Evolutionary conservation across 176 grass and related monocot species (phyloP), one percentile per base, ranked within the genome.

Genomic region (Carex kokanica): DNA sequence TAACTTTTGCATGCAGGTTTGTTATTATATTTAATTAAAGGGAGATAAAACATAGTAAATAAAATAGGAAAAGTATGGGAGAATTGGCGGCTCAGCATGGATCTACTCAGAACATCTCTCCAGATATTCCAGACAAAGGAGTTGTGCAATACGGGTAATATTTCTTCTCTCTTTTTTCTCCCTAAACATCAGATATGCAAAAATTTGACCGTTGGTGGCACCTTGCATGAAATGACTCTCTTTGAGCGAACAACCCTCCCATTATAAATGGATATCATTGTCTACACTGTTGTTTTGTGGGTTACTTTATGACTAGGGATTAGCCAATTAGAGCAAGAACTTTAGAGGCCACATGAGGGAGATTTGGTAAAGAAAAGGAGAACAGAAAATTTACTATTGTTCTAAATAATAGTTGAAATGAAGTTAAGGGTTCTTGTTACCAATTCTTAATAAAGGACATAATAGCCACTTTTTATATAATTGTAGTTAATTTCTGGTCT

Each of bases 101-200:
- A 34, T 25, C 29, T 82, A 66, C 45, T 51, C 41, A 25, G 29
- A 62, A 45, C 52, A 62, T 40, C 41, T 0, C 60, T 40, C 32
- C 47, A 36, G 86, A 91, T 29, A 88, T 12, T 67, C 45, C 90
- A 59, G 85, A 93, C 34, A 86, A 82, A 52, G 92, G 89, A 67
- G 24, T 95, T 53, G 92, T 99, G 93, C 89, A 95, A 63, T 90
- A 93, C 52, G 96, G 96, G 96, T 99, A 99, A 82, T 84, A 80
- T 70, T 13, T 58, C 45, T 74, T 79, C 2, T 10, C 58, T 53
- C 3, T 57, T 29, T 17, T 2, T 12, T 57, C 54, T 58, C 56
- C 6, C 56, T 38, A 38, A 38, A 38, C 36, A 38, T 38, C 36
- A 4, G 36, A 38, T 38, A 38, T 38, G 4, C 36, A 38, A 38